A percentile compares a stretch with the other conserved stretches of the same genome.
Conservation (phyloP, 805 yeast genomes). For the Naumovozyma castellii region DNA sequence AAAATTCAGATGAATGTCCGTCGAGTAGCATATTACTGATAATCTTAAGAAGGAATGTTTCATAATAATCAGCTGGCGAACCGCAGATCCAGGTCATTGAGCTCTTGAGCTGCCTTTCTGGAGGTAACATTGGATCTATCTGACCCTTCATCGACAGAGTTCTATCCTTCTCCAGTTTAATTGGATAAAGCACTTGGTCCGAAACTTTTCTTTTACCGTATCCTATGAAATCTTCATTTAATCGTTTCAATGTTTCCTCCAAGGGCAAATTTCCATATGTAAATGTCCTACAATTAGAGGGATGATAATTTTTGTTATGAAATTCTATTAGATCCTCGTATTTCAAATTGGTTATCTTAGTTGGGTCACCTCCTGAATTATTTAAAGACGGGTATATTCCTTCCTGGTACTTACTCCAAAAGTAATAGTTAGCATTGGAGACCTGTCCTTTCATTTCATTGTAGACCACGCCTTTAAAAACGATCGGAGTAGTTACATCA, state of each 20-base stretch:
- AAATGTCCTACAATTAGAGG: slow-evolving; percentile 77
- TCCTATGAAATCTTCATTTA: slow-evolving; percentile 40
- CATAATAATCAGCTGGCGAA: slow-evolving; percentile 56
- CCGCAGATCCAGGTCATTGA: slow-evolving; percentile 89
- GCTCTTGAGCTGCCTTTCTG: slow-evolving; percentile 61
- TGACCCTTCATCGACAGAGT: slow-evolving; percentile 57
- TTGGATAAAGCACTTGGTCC: slow-evolving; percentile 32
- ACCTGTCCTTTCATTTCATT: slow-evolving; percentile 98
- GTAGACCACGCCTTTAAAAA: slow-evolving; percentile 90
- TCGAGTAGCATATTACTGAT: slow-evolving; percentile 65
- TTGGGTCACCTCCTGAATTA: slow-evolving; percentile 93
- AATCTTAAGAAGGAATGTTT: slow-evolving; percentile 62
- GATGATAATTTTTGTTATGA: slow-evolving; percentile 73
- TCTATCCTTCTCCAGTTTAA: slow-evolving; percentile 31
- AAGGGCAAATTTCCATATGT: slow-evolving; percentile 79
- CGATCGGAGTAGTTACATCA: slow-evolving; percentile 51
- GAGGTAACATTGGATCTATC: slow-evolving; percentile 63
- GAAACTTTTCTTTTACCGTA: slow-evolving; percentile 43
- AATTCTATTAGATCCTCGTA: slow-evolving; percentile 72
- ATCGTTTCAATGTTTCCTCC: slow-evolving; percentile 44
- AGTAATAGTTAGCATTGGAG: slow-evolving; percentile 77
- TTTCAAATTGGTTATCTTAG: slow-evolving; percentile 58
- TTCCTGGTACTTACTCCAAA: slow-evolving; percentile 76
- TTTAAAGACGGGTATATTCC: slow-evolving; percentile 74
- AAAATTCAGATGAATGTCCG: slow-evolving; percentile 87